Conservation (phyloP, 2,329 filamentous ascomycete species). For the Trichoderma asperellum region DNA sequence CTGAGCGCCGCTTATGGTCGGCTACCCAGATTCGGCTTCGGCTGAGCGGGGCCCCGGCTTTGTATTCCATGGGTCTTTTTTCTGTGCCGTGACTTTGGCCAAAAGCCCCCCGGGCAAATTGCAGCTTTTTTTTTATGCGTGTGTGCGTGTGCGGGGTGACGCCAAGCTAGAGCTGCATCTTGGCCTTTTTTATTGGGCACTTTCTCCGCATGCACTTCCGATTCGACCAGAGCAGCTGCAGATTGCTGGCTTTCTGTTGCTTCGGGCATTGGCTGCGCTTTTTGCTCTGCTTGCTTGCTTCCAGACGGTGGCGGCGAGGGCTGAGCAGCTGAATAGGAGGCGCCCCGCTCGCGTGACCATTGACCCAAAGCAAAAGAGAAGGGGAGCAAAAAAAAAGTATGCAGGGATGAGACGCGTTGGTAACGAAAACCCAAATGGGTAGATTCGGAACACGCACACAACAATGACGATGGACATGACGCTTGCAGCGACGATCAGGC, state of each 20-base stretch:
- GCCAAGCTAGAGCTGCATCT: conserved; percentile 22
- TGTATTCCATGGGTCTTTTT: not conserved
- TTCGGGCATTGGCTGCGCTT: not conserved
- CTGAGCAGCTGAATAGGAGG: conserved; percentile 21
- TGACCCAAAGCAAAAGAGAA: conserved; percentile 13
- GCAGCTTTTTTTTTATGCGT: not conserved
- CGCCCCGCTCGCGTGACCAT: conserved; percentile 27
- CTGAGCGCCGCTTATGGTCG: conserved; percentile 27
- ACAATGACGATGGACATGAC: conserved; percentile 29
- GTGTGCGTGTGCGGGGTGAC: not conserved
- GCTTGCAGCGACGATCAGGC: conserved; percentile 24
- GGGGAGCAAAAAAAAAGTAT: not conserved
- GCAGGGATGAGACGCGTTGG: conserved; percentile 28
- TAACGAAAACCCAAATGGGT: conserved; percentile 10
- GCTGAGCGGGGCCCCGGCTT: conserved; percentile 21
- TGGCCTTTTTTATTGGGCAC: conserved; percentile 10
- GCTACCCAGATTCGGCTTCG: conserved; percentile 26
- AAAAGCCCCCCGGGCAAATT: conserved; percentile 2
- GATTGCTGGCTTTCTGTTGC: not conserved
- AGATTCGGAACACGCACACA: not conserved
- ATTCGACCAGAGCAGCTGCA: conserved; percentile 9
- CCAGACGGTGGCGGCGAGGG: not conserved
- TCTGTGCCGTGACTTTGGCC: conserved; percentile 7
- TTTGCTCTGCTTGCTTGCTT: not conserved
- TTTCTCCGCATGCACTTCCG: conserved; percentile 23